These are phyloP conservation scores for Sporopachydermia cereana DNA, from an alignment of 1,139 yeast species.

Conservation along the genomic window DNA sequence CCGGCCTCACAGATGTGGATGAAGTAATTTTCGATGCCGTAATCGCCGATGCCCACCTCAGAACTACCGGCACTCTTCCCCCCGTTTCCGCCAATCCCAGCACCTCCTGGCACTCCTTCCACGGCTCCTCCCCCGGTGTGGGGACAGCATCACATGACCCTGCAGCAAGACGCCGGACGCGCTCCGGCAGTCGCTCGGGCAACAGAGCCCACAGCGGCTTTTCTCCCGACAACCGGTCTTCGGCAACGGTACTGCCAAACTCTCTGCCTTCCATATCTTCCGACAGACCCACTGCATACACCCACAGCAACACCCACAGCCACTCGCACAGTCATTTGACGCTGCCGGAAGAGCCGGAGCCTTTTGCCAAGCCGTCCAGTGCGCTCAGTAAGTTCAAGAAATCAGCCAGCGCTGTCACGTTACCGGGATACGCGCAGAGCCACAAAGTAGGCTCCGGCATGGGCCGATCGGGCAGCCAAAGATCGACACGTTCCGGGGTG, in stretches of 20 bases:
- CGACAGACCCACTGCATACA: slow-evolving; percentile 7
- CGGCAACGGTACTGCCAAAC: slow-evolving; percentile 7
- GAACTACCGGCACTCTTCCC: slow-evolving; percentile 9
- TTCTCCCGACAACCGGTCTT: not conserved
- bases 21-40: slow-evolving; percentile 37
- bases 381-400: slow-evolving; percentile 1
- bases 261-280: not conserved
- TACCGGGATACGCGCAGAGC: slow-evolving; percentile 6
- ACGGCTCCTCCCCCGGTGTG: not conserved
- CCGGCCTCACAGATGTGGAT: slow-evolving; percentile 38
- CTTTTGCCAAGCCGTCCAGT: not conserved
- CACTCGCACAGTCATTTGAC: not conserved
- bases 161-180: not conserved
- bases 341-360: slow-evolving; percentile 5
- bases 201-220: not conserved
- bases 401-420: slow-evolving; percentile 2
- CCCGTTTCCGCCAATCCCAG: not conserved
- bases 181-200: not conserved
- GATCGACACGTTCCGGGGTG: slow-evolving; percentile 14
- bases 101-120: not conserved
- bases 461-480: slow-evolving; percentile 8
- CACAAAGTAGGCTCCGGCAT: not conserved
- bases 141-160: too few species aligned
- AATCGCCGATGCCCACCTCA: slow-evolving; percentile 33
- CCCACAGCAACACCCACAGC: slow-evolving; percentile 5